Evolutionary conservation across 345 rosid species (phyloP).

Genomic region (Schrenkiella parvula): DNA sequence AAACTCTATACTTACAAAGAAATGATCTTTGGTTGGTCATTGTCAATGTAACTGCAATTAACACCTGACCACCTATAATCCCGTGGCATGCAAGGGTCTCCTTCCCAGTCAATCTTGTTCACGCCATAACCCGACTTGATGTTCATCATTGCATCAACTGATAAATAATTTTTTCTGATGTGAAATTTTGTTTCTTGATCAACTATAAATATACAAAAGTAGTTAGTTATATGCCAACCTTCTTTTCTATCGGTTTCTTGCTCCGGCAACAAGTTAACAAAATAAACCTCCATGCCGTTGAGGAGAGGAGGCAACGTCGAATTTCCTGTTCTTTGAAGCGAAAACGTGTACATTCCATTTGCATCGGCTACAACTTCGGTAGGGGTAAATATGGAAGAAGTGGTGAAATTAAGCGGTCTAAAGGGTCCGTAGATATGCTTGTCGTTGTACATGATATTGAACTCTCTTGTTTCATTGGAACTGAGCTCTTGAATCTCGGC

Average conservation of each 20-base stretch:
- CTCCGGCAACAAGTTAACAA: slow-evolving; percentile 22
- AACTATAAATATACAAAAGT: background rate
- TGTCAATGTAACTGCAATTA: slow-evolving; percentile 31
- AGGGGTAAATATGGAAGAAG: slow-evolving; percentile 15
- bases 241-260: slow-evolving; percentile 32
- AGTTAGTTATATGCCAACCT: slow-evolving; percentile 30
- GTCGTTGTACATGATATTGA: slow-evolving; percentile 34
- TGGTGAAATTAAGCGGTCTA: slow-evolving; percentile 23
- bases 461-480: slow-evolving; percentile 38
- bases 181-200: background rate
- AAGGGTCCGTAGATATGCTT: slow-evolving; percentile 30
- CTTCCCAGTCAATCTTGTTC: slow-evolving; percentile 44
- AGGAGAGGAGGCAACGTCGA: slow-evolving; percentile 54
- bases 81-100: slow-evolving; percentile 44
- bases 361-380: slow-evolving; percentile 22
- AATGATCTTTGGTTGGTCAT: slow-evolving; percentile 32
- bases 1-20: slow-evolving; percentile 41
- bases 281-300: slow-evolving; percentile 52
- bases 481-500: slow-evolving; percentile 38
- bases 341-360: slow-evolving; percentile 25
- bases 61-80: slow-evolving; percentile 41
- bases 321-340: slow-evolving; percentile 28
- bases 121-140: slow-evolving; percentile 39
- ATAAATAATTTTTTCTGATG: background rate
- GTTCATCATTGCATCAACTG: slow-evolving; percentile 43